Conservation (phyloP, 768 basidiomycete genomes). For the Chalciporus chontae region DNA sequence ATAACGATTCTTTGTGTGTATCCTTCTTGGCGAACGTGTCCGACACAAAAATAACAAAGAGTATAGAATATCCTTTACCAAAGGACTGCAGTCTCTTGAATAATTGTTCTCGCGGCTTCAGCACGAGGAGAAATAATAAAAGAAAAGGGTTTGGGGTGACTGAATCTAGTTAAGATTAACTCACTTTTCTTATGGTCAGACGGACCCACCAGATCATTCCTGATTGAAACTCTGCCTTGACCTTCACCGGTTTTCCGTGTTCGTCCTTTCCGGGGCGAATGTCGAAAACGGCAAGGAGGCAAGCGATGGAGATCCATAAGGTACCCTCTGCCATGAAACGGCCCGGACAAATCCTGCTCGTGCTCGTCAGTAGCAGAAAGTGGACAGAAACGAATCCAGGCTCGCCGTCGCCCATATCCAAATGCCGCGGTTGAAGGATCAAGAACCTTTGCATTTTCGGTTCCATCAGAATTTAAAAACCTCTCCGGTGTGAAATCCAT, state of each 20-base stretch:
- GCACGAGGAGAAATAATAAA: constrained; percentile 31
- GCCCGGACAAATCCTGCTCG: constrained; percentile 39
- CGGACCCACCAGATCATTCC: constrained; percentile 30
- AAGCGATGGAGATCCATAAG: constrained; percentile 34
- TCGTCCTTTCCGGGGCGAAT: constrained; percentile 21
- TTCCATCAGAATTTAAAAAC: constrained; percentile 37
- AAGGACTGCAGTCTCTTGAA: constrained; percentile 28
- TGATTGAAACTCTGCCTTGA: constrained; percentile 25
- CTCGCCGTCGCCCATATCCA: constrained; percentile 35
- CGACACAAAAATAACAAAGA: not conserved
- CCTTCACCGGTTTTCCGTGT: constrained; percentile 14
- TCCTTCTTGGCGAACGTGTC: not conserved
- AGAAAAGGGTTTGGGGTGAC: constrained; percentile 31
- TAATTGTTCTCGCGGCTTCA: constrained; percentile 21
- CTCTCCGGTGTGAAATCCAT: constrained; percentile 37
- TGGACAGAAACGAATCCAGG: not conserved
- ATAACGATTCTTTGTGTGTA: not conserved
- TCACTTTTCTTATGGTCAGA: not conserved
- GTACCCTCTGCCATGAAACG: constrained; percentile 41
- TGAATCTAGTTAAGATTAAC: constrained; percentile 9
- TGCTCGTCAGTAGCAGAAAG: constrained; percentile 1
- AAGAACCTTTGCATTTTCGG: constrained; percentile 28
- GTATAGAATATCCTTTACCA: constrained; percentile 4
- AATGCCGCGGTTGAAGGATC: constrained; percentile 32
- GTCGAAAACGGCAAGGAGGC: constrained; percentile 27